Evolutionary conservation across 164 flowering plant genomes (phyloP), one percentile per base, ranked within the genome.

Genomic region (Akebia trifoliata): DNA sequence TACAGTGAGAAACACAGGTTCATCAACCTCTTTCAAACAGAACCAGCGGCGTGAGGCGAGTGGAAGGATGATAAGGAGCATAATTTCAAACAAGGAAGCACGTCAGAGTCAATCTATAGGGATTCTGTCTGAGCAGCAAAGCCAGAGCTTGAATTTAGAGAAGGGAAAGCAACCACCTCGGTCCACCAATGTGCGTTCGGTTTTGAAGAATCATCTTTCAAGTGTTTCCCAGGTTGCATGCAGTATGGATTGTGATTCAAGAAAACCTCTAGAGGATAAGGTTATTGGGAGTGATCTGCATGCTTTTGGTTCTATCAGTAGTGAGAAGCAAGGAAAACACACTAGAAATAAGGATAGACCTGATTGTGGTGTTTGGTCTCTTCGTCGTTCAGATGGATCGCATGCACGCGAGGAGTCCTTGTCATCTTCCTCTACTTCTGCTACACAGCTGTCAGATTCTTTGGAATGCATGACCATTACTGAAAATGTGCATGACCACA

Each of bases 341-440:
- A 61, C 76, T 20, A 82, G 83, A 60, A 83, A 82, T 63, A 85
- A 72, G 68, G 95, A 87, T 61, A 80, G 87, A 54, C 88, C 85
- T 62, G 97, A 87, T 65, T 87, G 89, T 72, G 86, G 74, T 57
- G 86, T 84, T 12, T 90, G 97, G 97, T 59, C 91, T 40, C 83
- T 78, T 63, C 85, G 84, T 29, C 89, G 87, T 38, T 77, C 90
- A 39, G 94, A 86, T 68, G 79, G 81, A 48, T 71, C 76, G 20
- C 79, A 75, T 78, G 77, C 85, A 24, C 69, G 81, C 71, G 77
- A 79, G 69, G 94, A 80, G 39, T 83, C 84, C 12, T 67, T 77
- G 51, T 67, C 84, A 21, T 76, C 78, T 15, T 70, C 81, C 37
- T 57, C 78, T 60, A 79, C 79, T 55, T 77, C 52, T 18, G 38